phyloP scores from a whole-genome alignment of 345 rosid species.

The Acer saccharum region DNA sequence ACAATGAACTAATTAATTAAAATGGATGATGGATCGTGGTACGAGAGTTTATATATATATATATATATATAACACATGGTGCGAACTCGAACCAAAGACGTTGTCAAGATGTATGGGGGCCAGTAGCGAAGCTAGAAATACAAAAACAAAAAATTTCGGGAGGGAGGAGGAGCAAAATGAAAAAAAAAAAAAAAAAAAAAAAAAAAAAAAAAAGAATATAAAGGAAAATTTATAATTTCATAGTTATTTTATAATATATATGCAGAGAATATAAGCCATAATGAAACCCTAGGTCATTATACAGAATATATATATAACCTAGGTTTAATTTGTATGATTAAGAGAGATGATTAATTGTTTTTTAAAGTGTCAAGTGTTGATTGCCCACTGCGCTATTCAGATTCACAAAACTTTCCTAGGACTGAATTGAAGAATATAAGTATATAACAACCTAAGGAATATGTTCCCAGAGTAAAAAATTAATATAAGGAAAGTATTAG shows the following conservation, averaged over 20 bases:
- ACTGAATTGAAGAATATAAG: slow-evolving; percentile 29
- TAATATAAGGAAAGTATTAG: slow-evolving; percentile 12
- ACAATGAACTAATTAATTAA: too few species aligned
- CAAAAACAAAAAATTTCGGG: too few species aligned
- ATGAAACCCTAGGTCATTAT: slow-evolving; percentile 26
- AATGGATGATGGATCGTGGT: too few species aligned
- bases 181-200: too few species aligned
- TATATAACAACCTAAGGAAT: slow-evolving; percentile 32
- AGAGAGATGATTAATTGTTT: not conserved
- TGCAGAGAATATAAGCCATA: slow-evolving; percentile 12
- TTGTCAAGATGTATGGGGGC: too few species aligned
- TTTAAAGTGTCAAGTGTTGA: slow-evolving; percentile 19
- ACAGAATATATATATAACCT: slow-evolving; percentile 23
- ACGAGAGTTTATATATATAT: too few species aligned
- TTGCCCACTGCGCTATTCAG: slow-evolving; percentile 26
- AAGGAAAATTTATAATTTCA: too few species aligned
- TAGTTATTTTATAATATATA: not conserved
- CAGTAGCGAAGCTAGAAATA: too few species aligned
- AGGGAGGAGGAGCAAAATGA: too few species aligned
- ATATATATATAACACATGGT: too few species aligned
- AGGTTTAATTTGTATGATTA: slow-evolving; percentile 10
- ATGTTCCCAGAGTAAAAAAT: slow-evolving; percentile 15
- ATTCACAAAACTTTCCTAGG: slow-evolving; percentile 17
- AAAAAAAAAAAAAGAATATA: too few species aligned
- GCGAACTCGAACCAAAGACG: too few species aligned